Conservation (phyloP, 345 rosid genomes). For the Schrenkiella parvula region DNA sequence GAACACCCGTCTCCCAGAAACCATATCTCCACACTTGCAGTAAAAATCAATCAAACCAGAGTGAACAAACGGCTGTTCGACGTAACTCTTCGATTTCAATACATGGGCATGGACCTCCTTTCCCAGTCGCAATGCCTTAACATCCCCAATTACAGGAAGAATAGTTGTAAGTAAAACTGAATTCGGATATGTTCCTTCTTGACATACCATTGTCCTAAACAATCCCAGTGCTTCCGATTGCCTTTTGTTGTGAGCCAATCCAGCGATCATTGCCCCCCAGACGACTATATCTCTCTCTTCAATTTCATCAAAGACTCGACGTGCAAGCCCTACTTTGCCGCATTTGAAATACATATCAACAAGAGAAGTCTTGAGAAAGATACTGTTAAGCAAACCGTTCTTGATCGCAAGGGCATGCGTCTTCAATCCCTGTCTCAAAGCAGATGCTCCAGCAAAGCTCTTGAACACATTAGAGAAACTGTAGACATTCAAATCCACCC, state of each 20-base stretch:
- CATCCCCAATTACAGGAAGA: conserved; percentile 67
- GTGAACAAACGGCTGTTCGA: conserved; percentile 50
- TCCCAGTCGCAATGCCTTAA: conserved; percentile 52
- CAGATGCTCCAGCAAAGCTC: conserved; percentile 83
- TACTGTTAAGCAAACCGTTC: conserved; percentile 56
- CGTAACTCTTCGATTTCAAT: conserved; percentile 47
- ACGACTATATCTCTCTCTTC: conserved; percentile 57
- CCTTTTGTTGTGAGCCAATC: conserved; percentile 68
- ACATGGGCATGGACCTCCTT: conserved; percentile 71
- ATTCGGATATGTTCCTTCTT: conserved; percentile 66
- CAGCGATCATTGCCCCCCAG: conserved; percentile 92
- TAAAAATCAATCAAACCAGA: conserved; percentile 82
- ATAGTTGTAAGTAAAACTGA: conserved; percentile 62
- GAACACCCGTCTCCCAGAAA: conserved; percentile 63
- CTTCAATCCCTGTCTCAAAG: conserved; percentile 63
- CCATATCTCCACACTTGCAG: conserved; percentile 77
- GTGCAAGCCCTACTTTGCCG: conserved; percentile 64
- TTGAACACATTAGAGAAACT: conserved; percentile 65
- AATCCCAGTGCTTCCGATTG: conserved; percentile 58
- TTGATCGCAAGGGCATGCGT: conserved; percentile 66
- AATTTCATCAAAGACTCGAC: conserved; percentile 58
- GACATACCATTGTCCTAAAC: conserved; percentile 58
- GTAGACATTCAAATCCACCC: conserved; percentile 70
- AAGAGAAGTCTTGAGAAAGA: conserved; percentile 61
- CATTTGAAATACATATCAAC: conserved; percentile 79